Base-by-base conservation (phyloP, 768 basidiomycete species). In the Auricularia sp. region DNA sequence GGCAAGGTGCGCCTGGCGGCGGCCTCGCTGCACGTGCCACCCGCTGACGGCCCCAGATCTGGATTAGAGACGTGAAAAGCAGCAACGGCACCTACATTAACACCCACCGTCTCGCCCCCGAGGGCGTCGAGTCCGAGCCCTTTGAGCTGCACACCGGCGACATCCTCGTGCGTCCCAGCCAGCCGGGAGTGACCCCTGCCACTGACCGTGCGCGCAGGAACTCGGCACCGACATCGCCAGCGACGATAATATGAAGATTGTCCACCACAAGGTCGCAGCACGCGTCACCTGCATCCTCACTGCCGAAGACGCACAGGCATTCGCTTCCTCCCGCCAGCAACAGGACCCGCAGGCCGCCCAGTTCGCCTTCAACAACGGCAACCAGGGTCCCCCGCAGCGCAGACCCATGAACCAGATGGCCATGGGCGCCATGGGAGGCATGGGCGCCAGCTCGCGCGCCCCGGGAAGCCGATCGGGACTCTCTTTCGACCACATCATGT, bases 61-160 rank as follows among this genome's bases (percentile, higher is more conserved):
- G 78, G 80, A 98, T 99, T 81, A 96, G 93, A 76, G 97, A 98
- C 75, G 93, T 98, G 72, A 96, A 96, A 79, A 93, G 90, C 68
- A 94, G 92, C 1, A 99, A 99, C 68, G 97, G 97, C 1, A 99
- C 97, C 5, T 99, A 98, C 73, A 94, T 99, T 74, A 98, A 99
- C 70, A 88, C 92, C 64, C 93, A 98, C 68, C 83, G 97, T 47
- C 85, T 98, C 60, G 92, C 89, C 67, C 81, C 82, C 3, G 96
- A 99, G 73, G 88, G 91, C 42, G 80, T 90, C 65, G 95, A 98
- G 77, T 92, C 90, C 0, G 91, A 95, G 23, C 92, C 94, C 0
- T 94, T 85, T 68, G 93, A 97, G 76, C 85, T 99, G 47, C 94
- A 98, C 77, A 88, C 85, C 60, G 95, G 96, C 72, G 95, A 98